Evolutionary conservation across 768 basidiomycete genomes (phyloP).

Genomic region (Leccinum rimulosum): DNA sequence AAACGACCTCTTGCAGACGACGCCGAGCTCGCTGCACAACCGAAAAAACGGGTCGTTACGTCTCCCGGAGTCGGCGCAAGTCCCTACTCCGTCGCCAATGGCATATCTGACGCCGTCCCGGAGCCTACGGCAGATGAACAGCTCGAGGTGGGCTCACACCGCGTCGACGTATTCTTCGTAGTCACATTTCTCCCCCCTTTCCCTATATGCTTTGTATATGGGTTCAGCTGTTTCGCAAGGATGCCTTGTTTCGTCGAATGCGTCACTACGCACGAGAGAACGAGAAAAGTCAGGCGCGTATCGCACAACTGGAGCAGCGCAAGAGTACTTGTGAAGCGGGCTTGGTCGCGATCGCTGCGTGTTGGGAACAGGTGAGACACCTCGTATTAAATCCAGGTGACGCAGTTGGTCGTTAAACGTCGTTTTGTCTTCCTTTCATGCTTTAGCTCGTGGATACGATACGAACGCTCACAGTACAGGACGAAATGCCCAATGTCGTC

Average conservation of each 20-base stretch:
- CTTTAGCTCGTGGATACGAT: constrained; percentile 65
- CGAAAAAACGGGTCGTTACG: constrained; percentile 58
- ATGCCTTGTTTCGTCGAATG: constrained; percentile 84
- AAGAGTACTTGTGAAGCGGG: constrained; percentile 68
- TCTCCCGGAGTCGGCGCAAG: constrained; percentile 44
- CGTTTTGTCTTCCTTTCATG: constrained; percentile 1
- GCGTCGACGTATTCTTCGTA: constrained; percentile 20
- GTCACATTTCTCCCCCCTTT: constrained; percentile 18
- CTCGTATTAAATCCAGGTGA: neutral
- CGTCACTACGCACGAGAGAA: constrained; percentile 76
- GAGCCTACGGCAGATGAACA: constrained; percentile 53
- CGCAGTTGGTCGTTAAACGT: neutral
- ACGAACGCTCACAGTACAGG: constrained; percentile 52
- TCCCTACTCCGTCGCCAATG: constrained; percentile 44
- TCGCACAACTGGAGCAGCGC: constrained; percentile 63
- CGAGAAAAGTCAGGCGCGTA: constrained; percentile 58
- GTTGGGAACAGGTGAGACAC: constrained; percentile 71
- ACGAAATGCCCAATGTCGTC: constrained; percentile 44
- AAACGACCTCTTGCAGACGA: constrained; percentile 58
- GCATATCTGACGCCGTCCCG: constrained; percentile 29
- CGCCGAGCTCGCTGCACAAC: constrained; percentile 39
- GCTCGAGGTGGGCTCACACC: constrained; percentile 55
- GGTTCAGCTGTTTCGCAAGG: constrained; percentile 75
- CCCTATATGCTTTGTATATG: constrained; percentile 4
- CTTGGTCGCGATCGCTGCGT: constrained; percentile 70